Conservation (phyloP, 176 grass and related monocot genomes). For the Triticum timopheevii region DNA sequence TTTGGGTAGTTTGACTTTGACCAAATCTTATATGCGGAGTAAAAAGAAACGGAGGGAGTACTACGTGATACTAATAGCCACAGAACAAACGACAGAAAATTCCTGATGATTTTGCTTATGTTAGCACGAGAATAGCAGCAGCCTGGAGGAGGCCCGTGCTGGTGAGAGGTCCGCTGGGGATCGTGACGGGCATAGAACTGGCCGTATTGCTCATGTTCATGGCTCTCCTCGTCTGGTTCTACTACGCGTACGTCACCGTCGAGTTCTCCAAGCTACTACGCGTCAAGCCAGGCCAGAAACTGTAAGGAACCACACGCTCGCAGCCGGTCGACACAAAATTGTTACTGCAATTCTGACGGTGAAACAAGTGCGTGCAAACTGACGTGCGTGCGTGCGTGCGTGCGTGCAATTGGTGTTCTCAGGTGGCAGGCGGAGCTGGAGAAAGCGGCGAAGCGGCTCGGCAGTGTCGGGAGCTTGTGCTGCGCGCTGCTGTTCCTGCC, state of each 20-base stretch:
- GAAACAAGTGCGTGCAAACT: background rate
- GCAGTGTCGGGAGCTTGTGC: constrained; percentile 42
- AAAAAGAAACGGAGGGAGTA: no score
- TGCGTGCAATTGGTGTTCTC: background rate
- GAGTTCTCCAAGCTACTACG: constrained; percentile 35
- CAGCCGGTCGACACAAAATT: background rate
- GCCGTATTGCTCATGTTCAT: constrained; percentile 51
- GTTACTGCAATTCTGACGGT: background rate
- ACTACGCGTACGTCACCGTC: constrained; percentile 22
- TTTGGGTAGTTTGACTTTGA: no score
- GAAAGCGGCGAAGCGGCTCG: constrained; percentile 23
- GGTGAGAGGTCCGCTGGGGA: constrained; percentile 54
- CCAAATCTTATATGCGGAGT: no score
- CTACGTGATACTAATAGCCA: background rate
- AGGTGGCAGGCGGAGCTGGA: constrained; percentile 60
- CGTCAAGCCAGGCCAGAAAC: constrained; percentile 6
- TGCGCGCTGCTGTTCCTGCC: constrained; percentile 60
- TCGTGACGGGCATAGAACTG: constrained; percentile 50
- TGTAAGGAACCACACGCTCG: constrained; percentile 11
- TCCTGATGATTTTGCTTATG: background rate
- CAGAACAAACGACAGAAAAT: background rate
- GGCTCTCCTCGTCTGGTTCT: constrained; percentile 53
- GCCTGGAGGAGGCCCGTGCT: constrained; percentile 52
- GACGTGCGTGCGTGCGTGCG: background rate
- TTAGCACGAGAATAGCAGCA: background rate